A percentile compares a stretch with the other conserved stretches of the same genome.
These are phyloP conservation scores for Peniophora sp. DNA, from an alignment of 1,284 basidiomycete genomes.

Conservation along the genomic window DNA sequence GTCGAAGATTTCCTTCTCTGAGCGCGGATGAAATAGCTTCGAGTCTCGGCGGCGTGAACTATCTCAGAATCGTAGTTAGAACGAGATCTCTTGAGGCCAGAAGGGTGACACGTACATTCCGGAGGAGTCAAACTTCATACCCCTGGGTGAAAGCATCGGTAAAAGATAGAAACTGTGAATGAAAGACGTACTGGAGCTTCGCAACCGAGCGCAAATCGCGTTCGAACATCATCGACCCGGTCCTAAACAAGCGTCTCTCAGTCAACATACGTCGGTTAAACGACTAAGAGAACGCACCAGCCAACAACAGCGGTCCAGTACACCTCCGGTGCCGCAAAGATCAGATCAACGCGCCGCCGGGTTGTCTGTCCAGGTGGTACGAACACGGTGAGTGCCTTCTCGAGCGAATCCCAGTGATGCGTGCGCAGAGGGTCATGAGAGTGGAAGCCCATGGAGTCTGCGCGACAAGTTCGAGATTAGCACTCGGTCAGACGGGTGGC, in stretches of 20 bases:
- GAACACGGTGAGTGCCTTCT: constrained; percentile 67
- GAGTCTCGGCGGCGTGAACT: constrained; percentile 62
- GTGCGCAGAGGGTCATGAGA: constrained; percentile 44
- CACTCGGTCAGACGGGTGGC: background rate
- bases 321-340: constrained; percentile 56
- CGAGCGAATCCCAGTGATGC: constrained; percentile 55
- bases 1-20: constrained; percentile 64
- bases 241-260: constrained; percentile 39
- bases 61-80: constrained; percentile 2
- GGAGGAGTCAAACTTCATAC: constrained; percentile 73
- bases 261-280: background rate
- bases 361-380: constrained; percentile 36
- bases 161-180: constrained; percentile 1
- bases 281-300: constrained; percentile 39
- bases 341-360: constrained; percentile 65
- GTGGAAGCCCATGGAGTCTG: constrained; percentile 53
- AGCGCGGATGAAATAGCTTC: constrained; percentile 46
- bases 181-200: constrained; percentile 39
- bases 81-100: background rate
- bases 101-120: constrained; percentile 50
- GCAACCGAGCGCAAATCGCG: constrained; percentile 71
- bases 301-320: constrained; percentile 79
- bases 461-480: background rate
- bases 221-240: constrained; percentile 75
- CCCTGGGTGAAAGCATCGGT: constrained; percentile 30